A percentile compares a stretch with the other conserved stretches of the same genome.
These are phyloP conservation scores for Coemansia sp. DNA, from an alignment of 192 early-diverging fungal genomes.

Conservation along the genomic window DNA sequence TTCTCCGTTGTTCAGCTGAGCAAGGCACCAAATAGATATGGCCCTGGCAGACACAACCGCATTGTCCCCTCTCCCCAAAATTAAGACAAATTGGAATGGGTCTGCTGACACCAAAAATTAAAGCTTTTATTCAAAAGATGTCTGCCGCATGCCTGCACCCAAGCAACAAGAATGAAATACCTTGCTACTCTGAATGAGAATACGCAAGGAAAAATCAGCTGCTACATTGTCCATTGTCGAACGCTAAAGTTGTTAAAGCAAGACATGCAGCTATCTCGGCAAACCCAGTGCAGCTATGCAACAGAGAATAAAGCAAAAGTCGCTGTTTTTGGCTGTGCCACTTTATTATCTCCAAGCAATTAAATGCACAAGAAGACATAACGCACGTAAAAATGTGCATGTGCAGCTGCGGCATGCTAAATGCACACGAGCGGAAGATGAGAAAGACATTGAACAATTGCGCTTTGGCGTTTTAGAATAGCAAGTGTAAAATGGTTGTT, in stretches of 20 bases:
- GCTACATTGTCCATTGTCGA: too few relatives aligned
- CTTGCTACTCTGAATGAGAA: not conserved
- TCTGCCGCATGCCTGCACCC: not conserved
- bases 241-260: not conserved
- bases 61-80: not conserved
- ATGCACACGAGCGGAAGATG: constrained; percentile 6
- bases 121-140: not conserved
- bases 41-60: not conserved
- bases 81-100: not conserved
- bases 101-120: not conserved
- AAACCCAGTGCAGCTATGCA: constrained; percentile 5
- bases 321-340: constrained; percentile 3
- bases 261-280: constrained; percentile 11
- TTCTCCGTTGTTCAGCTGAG: not conserved
- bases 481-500: too few relatives aligned
- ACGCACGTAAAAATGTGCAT: constrained; percentile 11
- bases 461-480: constrained; percentile 2
- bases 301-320: constrained; percentile 3
- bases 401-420: constrained; percentile 6
- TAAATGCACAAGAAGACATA: constrained; percentile 16
- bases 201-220: too few relatives aligned
- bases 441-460: constrained; percentile 4
- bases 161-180: too few relatives aligned
- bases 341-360: constrained; percentile 12
- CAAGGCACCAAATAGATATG: not conserved